Conservation (phyloP, 108 stramenopile species). For the Nitzschia inconspicua region DNA sequence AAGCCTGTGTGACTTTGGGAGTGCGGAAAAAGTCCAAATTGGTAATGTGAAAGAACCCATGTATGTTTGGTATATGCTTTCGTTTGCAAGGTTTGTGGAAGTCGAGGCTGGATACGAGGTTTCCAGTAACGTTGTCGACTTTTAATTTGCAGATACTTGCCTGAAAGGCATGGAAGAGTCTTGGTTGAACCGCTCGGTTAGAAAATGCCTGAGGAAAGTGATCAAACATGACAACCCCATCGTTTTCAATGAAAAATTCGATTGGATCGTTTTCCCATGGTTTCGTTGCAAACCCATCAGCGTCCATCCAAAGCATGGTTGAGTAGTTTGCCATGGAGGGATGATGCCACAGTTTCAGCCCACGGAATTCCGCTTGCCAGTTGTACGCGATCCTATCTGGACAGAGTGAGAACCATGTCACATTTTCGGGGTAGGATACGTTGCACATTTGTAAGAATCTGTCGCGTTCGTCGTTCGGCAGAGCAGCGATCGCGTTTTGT, state of each 20-base stretch:
- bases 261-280: slow-evolving; percentile 29
- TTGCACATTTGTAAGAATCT: slow-evolving; percentile 2
- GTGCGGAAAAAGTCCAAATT: slow-evolving; percentile 42
- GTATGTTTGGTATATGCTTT: slow-evolving; percentile 15
- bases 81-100: background rate
- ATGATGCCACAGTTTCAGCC: slow-evolving; percentile 34
- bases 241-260: slow-evolving; percentile 17
- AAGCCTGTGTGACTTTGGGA: background rate
- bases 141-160: no score
- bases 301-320: slow-evolving; percentile 20
- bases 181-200: no score
- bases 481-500: background rate
- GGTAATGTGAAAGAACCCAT: slow-evolving; percentile 51
- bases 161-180: no score
- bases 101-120: background rate
- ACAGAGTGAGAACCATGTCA: slow-evolving; percentile 4
- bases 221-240: slow-evolving; percentile 18
- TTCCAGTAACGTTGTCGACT: no score
- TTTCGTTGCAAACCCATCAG: slow-evolving; percentile 21
- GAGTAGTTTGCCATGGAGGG: slow-evolving; percentile 25
- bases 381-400: slow-evolving; percentile 2
- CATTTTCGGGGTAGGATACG: background rate
- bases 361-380: slow-evolving; percentile 37
- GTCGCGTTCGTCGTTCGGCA: background rate
- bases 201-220: slow-evolving; percentile 8